Evolutionary conservation across 225 moss, liverwort and hornwort genomes (phyloP), one percentile per base, ranked within the genome.

Genomic region (Neckera pumila): DNA sequence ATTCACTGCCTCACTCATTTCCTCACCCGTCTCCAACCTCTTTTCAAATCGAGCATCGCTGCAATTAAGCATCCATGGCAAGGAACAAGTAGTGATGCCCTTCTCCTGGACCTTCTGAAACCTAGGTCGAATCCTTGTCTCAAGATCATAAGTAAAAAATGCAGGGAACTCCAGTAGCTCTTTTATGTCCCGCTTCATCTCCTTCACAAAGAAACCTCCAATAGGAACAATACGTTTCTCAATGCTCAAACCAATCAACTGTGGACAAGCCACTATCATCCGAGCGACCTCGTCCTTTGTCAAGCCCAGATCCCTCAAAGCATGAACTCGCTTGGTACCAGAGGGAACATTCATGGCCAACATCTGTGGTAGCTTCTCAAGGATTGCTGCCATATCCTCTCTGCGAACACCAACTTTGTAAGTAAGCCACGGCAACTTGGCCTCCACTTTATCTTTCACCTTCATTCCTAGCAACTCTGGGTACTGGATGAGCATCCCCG

Each of bases 291-390:
- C 92, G 57, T 95, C 91, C 78, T 94, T 84, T 9, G 95, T 89
- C 87, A 99, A 93, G 6, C 97, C 97, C 66, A 95, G 91, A 23
- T 87, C 84, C 77, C 90, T 90, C 26, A 99, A 82, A 85, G 93
- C 92, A n/a, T 95, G 93, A 11, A 97, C 95, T 85, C 98, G 94
- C 85, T 94, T 89, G 57, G 95, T 95, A 28, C 94, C 97, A 80
- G 95, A 90, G 31, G 93, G 91, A 58, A 97, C 93, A 84, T 90
- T 99, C 63, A 99, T 93, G 20, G 92, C 93, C 56, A 99, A 90
- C 59, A 97, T 96, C 90, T 99, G 98, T 23, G 98, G 98, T 31
- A 99, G 89, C 60, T 90, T 97, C 89, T 99, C 97, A 38, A 99
- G 91, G 86, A 97, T 90, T 67, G 89, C 90, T 36, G 93, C 90